Evolutionary conservation across 441 rosid species (phyloP), one percentile per base, ranked within the genome.

Genomic region (Euphorbia schlechtendalii): DNA sequence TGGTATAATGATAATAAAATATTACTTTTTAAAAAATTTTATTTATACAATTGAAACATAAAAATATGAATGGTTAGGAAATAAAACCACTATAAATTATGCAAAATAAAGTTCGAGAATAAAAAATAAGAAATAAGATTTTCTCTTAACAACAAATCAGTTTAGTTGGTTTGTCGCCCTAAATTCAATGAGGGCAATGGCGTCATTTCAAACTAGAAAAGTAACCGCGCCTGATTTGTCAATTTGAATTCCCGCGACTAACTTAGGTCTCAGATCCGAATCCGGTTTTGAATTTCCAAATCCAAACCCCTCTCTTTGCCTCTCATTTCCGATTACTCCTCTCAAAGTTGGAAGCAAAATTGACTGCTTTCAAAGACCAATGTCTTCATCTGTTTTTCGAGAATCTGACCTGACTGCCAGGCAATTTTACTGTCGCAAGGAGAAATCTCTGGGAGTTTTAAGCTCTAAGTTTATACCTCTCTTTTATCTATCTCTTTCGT

Each of bases 391-490:
- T 22, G 77, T 49, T 61, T 69, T 69, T 59, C 76, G 51, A 58
- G 80, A 84, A 64, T 74, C 72, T 48, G 88, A 77, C 13, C 32
- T 80, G 63, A 73, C 34, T 52, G 71, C 69, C 13, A 65, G 55
- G 18, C 77, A 60, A 66, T 61, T 83, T 10, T 90, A 90, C 41
- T 82, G 92, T 75, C 83, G 96, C 40, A 92, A 92, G 69, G 88
- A 87, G 76, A 92, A 92, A 71, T 92, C 98, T 49, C 84, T 92
- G 0, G 96, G 96, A 22, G 90, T 92, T 62, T 80, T 92, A 4
- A 89, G 96, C 69, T 76, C 94, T 59, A 92, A 89, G 98, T 89
- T 72, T 24, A 2, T 64, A 56, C 2, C 52, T 2, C 20, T 11
- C 60, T 8, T 43, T 5, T 21, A 0, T 36, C 2, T 34, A n/a